Evolutionary conservation across 345 rosid species (phyloP).

Genomic region (Euclidium syriacum): DNA sequence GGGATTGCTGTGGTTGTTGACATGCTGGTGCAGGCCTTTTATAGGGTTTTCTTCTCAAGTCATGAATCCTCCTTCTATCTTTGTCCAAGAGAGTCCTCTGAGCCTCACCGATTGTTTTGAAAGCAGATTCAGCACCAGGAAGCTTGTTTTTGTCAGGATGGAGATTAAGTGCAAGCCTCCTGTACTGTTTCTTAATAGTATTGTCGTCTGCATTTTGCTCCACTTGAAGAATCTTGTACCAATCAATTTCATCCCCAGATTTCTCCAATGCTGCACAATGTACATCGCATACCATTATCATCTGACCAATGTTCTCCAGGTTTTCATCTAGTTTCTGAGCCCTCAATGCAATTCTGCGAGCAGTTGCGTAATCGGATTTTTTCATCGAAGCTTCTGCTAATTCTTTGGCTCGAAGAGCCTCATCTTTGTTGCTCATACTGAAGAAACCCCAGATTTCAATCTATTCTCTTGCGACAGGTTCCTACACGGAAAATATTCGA

Average conservation of each 20-base stretch:
- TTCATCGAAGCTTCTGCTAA: conserved; percentile 65
- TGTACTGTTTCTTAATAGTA: conserved; percentile 78
- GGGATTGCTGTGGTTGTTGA: conserved; percentile 35
- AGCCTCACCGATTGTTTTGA: conserved; percentile 83
- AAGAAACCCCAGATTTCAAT: background rate
- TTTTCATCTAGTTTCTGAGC: conserved; percentile 64
- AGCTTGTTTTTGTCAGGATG: conserved; percentile 93
- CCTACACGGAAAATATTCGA: conserved; percentile 9
- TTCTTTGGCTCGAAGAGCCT: conserved; percentile 74
- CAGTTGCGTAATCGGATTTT: conserved; percentile 50
- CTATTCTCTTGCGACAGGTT: background rate
- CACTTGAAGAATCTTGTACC: conserved; percentile 84
- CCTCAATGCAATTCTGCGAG: conserved; percentile 54
- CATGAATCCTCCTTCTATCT: conserved; percentile 52
- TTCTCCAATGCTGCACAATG: conserved; percentile 66
- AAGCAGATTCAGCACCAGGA: conserved; percentile 93
- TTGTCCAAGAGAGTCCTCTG: conserved; percentile 70
- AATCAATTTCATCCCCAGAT: conserved; percentile 67
- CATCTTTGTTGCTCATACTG: conserved; percentile 82
- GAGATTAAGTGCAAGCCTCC: conserved; percentile 73
- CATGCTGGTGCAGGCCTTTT: conserved; percentile 24
- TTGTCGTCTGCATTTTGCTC: conserved; percentile 55
- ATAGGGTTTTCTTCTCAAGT: conserved; percentile 38
- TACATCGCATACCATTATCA: conserved; percentile 80
- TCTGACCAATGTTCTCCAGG: conserved; percentile 56